phyloP scores from a whole-genome alignment of 2,329 filamentous ascomycete species.

The Colletotrichum limetticola region DNA sequence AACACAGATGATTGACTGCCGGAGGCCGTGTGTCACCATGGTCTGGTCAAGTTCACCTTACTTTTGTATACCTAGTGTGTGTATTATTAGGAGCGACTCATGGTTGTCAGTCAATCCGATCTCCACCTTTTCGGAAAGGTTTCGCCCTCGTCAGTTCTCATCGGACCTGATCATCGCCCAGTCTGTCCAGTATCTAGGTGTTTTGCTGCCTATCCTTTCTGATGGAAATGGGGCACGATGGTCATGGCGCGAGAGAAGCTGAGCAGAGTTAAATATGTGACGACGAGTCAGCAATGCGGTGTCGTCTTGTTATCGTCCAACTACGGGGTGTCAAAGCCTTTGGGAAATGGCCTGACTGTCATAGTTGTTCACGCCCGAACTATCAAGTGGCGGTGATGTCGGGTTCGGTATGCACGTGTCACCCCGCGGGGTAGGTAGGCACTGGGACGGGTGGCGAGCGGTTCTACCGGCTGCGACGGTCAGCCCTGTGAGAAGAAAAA shows the following conservation, averaged over 20 bases:
- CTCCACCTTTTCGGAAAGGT: neutral
- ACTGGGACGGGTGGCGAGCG: neutral
- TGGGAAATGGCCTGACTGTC: slow-evolving; percentile 4
- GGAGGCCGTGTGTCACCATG: neutral
- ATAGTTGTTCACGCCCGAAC: neutral
- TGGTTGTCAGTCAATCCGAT: slow-evolving; percentile 2
- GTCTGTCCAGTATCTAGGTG: neutral
- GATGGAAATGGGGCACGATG: neutral
- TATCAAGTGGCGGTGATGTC: neutral
- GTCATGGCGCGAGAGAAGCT: neutral
- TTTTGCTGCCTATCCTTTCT: neutral
- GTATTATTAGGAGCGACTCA: slow-evolving; percentile 6
- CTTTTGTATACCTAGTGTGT: neutral
- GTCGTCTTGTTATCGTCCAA: neutral
- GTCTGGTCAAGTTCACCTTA: neutral
- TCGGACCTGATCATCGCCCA: neutral
- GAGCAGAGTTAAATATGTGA: neutral
- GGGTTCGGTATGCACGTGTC: slow-evolving; percentile 14
- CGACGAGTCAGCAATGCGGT: slow-evolving; percentile 2
- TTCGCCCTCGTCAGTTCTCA: neutral
- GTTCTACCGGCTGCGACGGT: neutral
- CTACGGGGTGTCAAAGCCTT: neutral
- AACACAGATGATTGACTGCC: neutral
- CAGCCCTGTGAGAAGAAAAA: neutral
- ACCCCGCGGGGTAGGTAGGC: neutral